These are phyloP conservation scores for Miamiensis avidus DNA, from an alignment of 169 alveolate genomes.

Conservation along the genomic window DNA sequence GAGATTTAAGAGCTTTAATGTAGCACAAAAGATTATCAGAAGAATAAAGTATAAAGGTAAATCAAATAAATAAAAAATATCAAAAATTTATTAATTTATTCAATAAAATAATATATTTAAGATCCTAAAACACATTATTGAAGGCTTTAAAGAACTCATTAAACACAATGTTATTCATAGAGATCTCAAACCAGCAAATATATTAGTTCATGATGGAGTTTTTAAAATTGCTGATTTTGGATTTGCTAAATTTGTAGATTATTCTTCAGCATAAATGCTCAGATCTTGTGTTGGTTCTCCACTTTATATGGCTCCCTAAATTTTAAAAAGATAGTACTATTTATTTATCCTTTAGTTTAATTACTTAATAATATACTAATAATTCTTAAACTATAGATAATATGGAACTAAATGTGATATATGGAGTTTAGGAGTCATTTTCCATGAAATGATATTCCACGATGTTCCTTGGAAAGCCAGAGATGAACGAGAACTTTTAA, in stretches of 20 bases:
- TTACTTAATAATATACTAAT: neutral
- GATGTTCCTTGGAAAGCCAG: slow-evolving; percentile 50
- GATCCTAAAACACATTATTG: slow-evolving; percentile 47
- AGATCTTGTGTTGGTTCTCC: slow-evolving; percentile 50
- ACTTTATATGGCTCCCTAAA: slow-evolving; percentile 48
- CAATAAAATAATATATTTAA: slow-evolving; percentile 1
- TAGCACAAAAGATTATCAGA: slow-evolving; percentile 32
- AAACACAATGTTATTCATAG: slow-evolving; percentile 67
- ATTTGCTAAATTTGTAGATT: slow-evolving; percentile 39
- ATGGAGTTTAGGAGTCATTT: slow-evolving; percentile 45
- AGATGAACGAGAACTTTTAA: slow-evolving; percentile 36
- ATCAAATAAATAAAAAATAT: too few relatives aligned
- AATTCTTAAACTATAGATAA: slow-evolving; percentile 6
- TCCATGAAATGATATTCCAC: slow-evolving; percentile 40
- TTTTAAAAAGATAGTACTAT: slow-evolving; percentile 3
- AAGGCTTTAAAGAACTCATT: slow-evolving; percentile 64
- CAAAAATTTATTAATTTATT: too few relatives aligned
- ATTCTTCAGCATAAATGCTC: slow-evolving; percentile 41
- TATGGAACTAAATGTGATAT: slow-evolving; percentile 46
- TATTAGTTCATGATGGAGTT: slow-evolving; percentile 31
- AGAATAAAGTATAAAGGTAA: slow-evolving; percentile 4
- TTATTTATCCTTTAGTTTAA: neutral
- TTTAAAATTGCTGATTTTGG: slow-evolving; percentile 51
- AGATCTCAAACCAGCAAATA: slow-evolving; percentile 68
- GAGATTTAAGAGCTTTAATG: slow-evolving; percentile 34